Evolutionary conservation across 495 filamentous ascomycete genomes (phyloP), one percentile per base, ranked within the genome.

Genomic region (Delitschia confertaspora): DNA sequence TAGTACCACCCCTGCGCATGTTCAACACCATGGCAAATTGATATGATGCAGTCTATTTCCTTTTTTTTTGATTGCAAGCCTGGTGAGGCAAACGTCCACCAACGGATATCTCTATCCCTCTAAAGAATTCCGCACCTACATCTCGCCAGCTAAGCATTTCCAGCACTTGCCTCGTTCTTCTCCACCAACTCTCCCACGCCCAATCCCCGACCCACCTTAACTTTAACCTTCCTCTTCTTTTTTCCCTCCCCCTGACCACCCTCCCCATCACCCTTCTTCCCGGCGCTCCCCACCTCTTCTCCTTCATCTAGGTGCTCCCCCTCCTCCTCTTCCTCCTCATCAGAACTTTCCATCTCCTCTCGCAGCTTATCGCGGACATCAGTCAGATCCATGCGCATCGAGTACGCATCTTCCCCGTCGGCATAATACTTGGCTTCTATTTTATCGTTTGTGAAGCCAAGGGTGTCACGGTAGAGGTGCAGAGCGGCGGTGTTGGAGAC

Each of bases 351-450:
- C 0, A 55, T 64, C 42, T 69, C 59, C 14, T 69, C 69, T 55
- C 59, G 39, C 63, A 64, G 59, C 54, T 58, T 55, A 53, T n/a
- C 34, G 27, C 37, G 34, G 25, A 41, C 23, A 5, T 72, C 69
- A 21, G 70, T 66, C 31, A 98, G 69, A 56, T 95, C 83, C 62
- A 88, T 80, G 54, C 78, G 79, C 91, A 98, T 98, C 53, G 78
- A 80, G 59, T 80, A 93, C 25, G 91, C 91, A 71, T 98, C 89
- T 68, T 98, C 91, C 35, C 88, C 88, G 65, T 96, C 91, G 29
- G 91, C 91, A 60, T 98, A 98, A 77, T 98, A 98, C 65, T 91
- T 94, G 50, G 71, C 58, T 68, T 96, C 91, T 10, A 85, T 77
- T 64, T 86, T 91, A 50, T 93, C 87, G 38, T 83, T 81, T 61